Evolutionary conservation across 169 alveolate species (phyloP).

Genomic region (Cyclospora cayetanensis): DNA sequence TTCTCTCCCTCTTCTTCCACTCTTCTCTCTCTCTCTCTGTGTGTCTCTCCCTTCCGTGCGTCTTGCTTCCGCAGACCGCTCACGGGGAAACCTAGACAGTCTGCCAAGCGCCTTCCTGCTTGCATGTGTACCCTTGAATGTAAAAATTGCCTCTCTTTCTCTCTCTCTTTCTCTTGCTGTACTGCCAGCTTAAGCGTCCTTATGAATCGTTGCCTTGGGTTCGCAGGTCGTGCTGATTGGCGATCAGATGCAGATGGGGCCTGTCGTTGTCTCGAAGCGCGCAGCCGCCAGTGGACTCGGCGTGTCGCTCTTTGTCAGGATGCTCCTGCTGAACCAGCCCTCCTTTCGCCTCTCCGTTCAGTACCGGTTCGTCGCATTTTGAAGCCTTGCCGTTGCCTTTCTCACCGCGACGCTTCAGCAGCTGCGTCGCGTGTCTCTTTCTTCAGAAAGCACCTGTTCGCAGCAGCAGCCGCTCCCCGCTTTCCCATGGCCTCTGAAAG

Average conservation of each 20-base stretch:
- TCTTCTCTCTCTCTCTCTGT: background rate
- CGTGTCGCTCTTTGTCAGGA: constrained; percentile 82
- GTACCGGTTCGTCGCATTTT: constrained; percentile 91
- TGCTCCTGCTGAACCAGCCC: constrained; percentile 70
- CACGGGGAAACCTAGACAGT: background rate
- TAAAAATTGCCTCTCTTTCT: background rate
- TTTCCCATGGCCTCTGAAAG: too few relatives aligned
- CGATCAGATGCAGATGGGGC: constrained; percentile 97
- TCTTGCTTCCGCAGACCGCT: background rate
- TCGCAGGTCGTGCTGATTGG: constrained; percentile 92
- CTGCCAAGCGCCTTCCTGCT: background rate
- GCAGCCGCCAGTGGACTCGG: constrained; percentile 93
- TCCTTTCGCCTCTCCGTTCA: constrained; percentile 93
- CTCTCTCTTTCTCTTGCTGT: background rate
- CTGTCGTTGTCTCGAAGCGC: constrained; percentile 94
- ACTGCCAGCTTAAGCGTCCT: background rate
- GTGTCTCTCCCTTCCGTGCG: background rate
- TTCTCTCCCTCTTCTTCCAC: too few relatives aligned
- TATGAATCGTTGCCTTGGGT: background rate
- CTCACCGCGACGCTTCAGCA: too few relatives aligned
- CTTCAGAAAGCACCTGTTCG: too few relatives aligned
- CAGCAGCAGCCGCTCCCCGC: too few relatives aligned
- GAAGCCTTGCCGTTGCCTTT: too few relatives aligned
- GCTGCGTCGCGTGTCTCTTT: too few relatives aligned
- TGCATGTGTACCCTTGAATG: background rate